These are phyloP conservation scores for Rhizophagus prolifer DNA, from an alignment of 192 early-diverging fungal species.

Conservation along the genomic window DNA sequence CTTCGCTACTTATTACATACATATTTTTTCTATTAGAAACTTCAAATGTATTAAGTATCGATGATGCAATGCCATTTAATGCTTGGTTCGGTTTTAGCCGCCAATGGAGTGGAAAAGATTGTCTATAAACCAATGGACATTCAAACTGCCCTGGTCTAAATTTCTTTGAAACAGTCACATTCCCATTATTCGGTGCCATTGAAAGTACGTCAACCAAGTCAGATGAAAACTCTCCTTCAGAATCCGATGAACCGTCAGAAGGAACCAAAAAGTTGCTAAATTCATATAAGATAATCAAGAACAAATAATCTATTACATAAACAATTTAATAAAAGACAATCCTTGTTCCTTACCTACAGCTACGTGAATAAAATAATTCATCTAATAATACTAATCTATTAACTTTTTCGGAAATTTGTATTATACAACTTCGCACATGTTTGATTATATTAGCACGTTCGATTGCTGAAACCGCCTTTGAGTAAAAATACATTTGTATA, in stretches of 20 bases:
- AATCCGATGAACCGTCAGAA: slow-evolving; percentile 42
- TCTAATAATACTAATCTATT: slow-evolving; percentile 65
- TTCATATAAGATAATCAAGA: neutral
- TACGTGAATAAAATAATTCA: slow-evolving; percentile 58
- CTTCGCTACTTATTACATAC: slow-evolving; percentile 62
- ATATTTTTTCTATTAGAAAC: slow-evolving; percentile 75
- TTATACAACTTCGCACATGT: slow-evolving; percentile 53
- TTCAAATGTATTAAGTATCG: slow-evolving; percentile 58
- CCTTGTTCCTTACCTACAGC: slow-evolving; percentile 53
- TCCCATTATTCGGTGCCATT: slow-evolving; percentile 33
- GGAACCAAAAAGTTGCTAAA: slow-evolving; percentile 57
- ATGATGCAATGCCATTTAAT: slow-evolving; percentile 53
- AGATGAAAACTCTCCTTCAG: slow-evolving; percentile 49
- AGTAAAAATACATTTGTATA: slow-evolving; percentile 71
- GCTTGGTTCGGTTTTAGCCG: slow-evolving; percentile 67
- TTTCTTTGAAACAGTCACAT: slow-evolving; percentile 36
- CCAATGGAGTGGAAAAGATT: slow-evolving; percentile 72
- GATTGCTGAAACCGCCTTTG: slow-evolving; percentile 53
- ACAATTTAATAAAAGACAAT: neutral
- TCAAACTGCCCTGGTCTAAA: slow-evolving; percentile 64
- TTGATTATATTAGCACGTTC: slow-evolving; percentile 55
- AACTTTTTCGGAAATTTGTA: slow-evolving; percentile 60
- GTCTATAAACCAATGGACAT: slow-evolving; percentile 64
- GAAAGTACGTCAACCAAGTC: slow-evolving; percentile 22
- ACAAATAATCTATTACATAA: neutral